These are phyloP conservation scores for Dioszegia aurantiaca DNA, from an alignment of 768 basidiomycete species.

Conservation along the genomic window DNA sequence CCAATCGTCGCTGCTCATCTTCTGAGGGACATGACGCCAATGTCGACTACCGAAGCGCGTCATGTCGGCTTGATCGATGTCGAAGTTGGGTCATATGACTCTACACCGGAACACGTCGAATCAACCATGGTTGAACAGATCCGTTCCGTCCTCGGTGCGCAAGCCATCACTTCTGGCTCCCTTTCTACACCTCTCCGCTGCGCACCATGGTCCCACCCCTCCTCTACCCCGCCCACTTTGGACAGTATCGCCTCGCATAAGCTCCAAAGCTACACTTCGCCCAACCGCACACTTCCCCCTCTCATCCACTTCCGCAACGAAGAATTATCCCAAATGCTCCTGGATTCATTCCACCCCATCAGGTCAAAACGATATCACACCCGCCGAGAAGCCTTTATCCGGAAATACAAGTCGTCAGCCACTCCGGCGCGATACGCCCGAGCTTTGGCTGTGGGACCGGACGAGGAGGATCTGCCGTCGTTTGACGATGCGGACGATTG, in stretches of 20 bases:
- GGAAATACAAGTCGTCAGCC: slow-evolving; percentile 32
- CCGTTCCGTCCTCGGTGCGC: slow-evolving; percentile 4
- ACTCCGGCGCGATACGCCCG: slow-evolving; percentile 38
- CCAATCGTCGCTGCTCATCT: slow-evolving; percentile 20
- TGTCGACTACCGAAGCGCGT: slow-evolving; percentile 22
- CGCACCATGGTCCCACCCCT: slow-evolving; percentile 30
- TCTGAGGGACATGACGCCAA: slow-evolving; percentile 36
- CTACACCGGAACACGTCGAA: slow-evolving; percentile 10
- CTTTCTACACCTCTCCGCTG: slow-evolving; percentile 16
- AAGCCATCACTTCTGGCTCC: slow-evolving; percentile 12
- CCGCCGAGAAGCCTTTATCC: slow-evolving; percentile 40
- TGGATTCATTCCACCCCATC: slow-evolving; percentile 44
- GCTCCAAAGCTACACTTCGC: slow-evolving; percentile 19
- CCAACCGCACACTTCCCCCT: slow-evolving; percentile 26
- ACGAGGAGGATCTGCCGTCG: slow-evolving; percentile 16
- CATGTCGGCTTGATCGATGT: slow-evolving; percentile 34
- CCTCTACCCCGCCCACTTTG: neutral
- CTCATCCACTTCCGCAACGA: slow-evolving; percentile 35
- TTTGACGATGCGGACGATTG: slow-evolving; percentile 27
- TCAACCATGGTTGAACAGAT: slow-evolving; percentile 9
- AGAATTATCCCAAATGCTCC: slow-evolving; percentile 45
- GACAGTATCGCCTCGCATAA: neutral
- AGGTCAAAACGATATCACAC: slow-evolving; percentile 43
- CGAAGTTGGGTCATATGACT: slow-evolving; percentile 24
- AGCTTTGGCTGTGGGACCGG: slow-evolving; percentile 1